These are phyloP conservation scores for Rugiboletus extremiorientalis DNA, from an alignment of 1,284 basidiomycete genomes.

Conservation along the genomic window DNA sequence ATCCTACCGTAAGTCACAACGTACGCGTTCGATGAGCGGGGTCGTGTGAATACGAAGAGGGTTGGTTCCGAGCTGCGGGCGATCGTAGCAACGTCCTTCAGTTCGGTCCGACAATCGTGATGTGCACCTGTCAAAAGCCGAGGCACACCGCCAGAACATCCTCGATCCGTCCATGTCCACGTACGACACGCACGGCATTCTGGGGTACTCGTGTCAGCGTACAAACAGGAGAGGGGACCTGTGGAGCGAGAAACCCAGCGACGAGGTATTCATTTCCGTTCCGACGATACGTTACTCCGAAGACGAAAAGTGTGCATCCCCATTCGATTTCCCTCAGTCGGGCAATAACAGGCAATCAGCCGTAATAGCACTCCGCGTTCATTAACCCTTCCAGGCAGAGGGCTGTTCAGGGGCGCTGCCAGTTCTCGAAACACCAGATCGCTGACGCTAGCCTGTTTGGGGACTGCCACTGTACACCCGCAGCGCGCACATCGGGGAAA, in stretches of 20 bases:
- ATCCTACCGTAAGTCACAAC: not conserved
- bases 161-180: not conserved
- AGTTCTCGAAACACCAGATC: not conserved
- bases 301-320: not conserved
- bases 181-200: not conserved
- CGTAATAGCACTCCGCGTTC: not conserved
- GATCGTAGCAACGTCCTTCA: not conserved
- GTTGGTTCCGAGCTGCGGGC: not conserved
- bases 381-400: not conserved
- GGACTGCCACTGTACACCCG: slow-evolving; percentile 1
- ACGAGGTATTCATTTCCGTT: slow-evolving; percentile 18
- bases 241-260: not conserved
- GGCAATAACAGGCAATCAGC: not conserved
- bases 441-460: not conserved
- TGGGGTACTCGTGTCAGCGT: not conserved
- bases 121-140: not conserved
- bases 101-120: not conserved
- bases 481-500: not conserved
- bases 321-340: not conserved
- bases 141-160: not conserved
- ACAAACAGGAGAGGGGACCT: not conserved
- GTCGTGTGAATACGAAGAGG: not conserved
- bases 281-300: slow-evolving; percentile 4
- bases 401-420: not conserved
- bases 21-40: not conserved